Percentiles rank a stretch among this genome's conserved stretches.
Evolutionary conservation across 2,329 filamentous ascomycete genomes (phyloP).

Genomic region (Epichloe festucae): DNA sequence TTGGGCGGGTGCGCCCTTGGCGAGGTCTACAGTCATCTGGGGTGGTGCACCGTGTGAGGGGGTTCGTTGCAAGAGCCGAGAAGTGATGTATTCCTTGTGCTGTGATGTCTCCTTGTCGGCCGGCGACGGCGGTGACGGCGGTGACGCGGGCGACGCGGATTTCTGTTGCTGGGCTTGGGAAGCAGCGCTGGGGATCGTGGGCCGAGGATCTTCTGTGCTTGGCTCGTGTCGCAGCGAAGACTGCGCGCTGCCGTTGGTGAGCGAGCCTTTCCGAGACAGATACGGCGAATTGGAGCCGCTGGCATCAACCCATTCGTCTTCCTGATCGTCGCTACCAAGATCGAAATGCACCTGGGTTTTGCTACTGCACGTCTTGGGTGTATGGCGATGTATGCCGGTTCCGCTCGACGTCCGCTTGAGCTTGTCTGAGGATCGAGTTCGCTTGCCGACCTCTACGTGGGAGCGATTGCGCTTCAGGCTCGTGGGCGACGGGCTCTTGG

Average conservation of each 20-base stretch:
- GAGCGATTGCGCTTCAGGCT: constrained; percentile 49
- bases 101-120: constrained; percentile 30
- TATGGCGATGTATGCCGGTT: constrained; percentile 29
- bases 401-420: constrained; percentile 41
- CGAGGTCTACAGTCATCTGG: constrained; percentile 48
- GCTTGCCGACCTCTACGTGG: constrained; percentile 40
- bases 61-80: constrained; percentile 52
- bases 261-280: constrained; percentile 31
- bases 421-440: constrained; percentile 35
- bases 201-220: constrained; percentile 21
- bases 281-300: constrained; percentile 50
- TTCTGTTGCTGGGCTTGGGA: constrained; percentile 3
- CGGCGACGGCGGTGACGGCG: constrained; percentile 5
- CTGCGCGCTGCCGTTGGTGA: constrained; percentile 33
- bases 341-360: constrained; percentile 50
- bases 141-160: not conserved
- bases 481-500: constrained; percentile 41
- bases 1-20: constrained; percentile 25
- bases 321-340: constrained; percentile 36
- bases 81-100: constrained; percentile 55
- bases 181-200: constrained; percentile 21
- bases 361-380: constrained; percentile 27
- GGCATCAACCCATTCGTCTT: constrained; percentile 55
- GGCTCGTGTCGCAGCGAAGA: constrained; percentile 28
- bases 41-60: constrained; percentile 48